Percentiles rank a stretch among this genome's conserved stretches.
These are phyloP conservation scores for Francoa sonchifolia DNA, from an alignment of 441 rosid genomes.

Conservation along the genomic window DNA sequence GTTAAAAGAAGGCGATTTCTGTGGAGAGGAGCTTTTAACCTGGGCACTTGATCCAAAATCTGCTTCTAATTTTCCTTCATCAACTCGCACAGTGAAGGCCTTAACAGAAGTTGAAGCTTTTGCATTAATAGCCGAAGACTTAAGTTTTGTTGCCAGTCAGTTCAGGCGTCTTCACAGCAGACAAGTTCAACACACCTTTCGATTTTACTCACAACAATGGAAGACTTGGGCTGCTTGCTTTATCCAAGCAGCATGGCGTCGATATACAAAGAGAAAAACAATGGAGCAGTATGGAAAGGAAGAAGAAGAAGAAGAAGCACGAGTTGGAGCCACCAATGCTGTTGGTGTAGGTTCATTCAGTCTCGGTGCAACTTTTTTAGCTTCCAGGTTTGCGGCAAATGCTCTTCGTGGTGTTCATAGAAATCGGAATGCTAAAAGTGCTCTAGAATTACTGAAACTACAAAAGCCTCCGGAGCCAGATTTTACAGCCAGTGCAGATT, in stretches of 20 bases:
- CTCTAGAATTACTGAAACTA: constrained; percentile 62
- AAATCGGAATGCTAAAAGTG: constrained; percentile 56
- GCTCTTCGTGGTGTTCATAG: constrained; percentile 79
- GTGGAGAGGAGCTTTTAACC: constrained; percentile 89
- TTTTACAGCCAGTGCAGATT: constrained; percentile 70
- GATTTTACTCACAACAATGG: constrained; percentile 96
- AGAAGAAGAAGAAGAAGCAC: constrained; percentile 46
- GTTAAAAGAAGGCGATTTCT: constrained; percentile 81
- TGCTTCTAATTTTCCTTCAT: constrained; percentile 72
- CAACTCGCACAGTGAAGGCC: constrained; percentile 85
- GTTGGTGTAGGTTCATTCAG: constrained; percentile 38
- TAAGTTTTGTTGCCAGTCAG: constrained; percentile 91
- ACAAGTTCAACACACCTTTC: constrained; percentile 91
- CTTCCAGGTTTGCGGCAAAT: constrained; percentile 84
- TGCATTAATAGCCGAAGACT: constrained; percentile 73
- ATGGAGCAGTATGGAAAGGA: constrained; percentile 64
- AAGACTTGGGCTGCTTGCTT: constrained; percentile 97
- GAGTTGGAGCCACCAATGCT: constrained; percentile 20
- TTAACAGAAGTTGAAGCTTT: constrained; percentile 80
- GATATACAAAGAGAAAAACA: constrained; percentile 70
- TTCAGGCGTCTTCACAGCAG: constrained; percentile 87
- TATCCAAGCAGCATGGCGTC: constrained; percentile 91
- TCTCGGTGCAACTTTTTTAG: constrained; percentile 83
- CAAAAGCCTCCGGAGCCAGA: constrained; percentile 92
- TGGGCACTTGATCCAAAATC: constrained; percentile 95